phyloP scores from a whole-genome alignment of 2,329 filamentous ascomycete genomes.

The Hypomyces perniciosus region DNA sequence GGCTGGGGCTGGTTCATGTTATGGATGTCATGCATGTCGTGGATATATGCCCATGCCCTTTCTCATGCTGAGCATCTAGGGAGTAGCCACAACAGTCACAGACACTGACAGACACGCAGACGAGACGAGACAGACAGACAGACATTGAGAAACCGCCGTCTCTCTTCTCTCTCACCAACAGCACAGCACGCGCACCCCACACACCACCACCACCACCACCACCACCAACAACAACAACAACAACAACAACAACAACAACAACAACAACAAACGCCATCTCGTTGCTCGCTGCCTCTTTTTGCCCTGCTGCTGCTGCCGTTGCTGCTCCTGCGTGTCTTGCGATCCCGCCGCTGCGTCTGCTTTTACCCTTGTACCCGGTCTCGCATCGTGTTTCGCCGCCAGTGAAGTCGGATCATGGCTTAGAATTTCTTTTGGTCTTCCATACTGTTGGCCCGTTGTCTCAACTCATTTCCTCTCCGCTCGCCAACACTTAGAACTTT shows the following conservation, averaged over 20 bases:
- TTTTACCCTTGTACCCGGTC: not conserved
- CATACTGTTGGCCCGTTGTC: slow-evolving; percentile 4
- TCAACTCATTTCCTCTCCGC: slow-evolving; percentile 6
- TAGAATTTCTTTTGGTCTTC: slow-evolving; percentile 1
- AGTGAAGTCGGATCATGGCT: not conserved
- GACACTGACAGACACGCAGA: too few species aligned
- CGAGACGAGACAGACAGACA: not conserved
- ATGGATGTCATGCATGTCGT: slow-evolving; percentile 2
- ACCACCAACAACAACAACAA: too few species aligned
- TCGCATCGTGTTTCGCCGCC: not conserved
- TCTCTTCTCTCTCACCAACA: not conserved
- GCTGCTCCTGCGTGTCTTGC: not conserved
- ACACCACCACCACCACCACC: slow-evolving; percentile 3
- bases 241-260: too few species aligned
- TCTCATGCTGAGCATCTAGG: not conserved
- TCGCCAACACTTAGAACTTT: not conserved
- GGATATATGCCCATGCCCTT: slow-evolving; percentile 1
- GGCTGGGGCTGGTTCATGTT: not conserved
- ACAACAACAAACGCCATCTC: not conserved
- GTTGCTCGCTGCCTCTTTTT: not conserved
- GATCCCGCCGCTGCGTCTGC: not conserved
- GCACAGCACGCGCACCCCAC: not conserved
- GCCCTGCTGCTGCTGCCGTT: not conserved
- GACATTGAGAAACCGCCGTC: not conserved
- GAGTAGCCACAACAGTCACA: too few species aligned